Evolutionary conservation across 805 yeast genomes (phyloP).

Genomic region (Tetrapisispora taiwanensis): DNA sequence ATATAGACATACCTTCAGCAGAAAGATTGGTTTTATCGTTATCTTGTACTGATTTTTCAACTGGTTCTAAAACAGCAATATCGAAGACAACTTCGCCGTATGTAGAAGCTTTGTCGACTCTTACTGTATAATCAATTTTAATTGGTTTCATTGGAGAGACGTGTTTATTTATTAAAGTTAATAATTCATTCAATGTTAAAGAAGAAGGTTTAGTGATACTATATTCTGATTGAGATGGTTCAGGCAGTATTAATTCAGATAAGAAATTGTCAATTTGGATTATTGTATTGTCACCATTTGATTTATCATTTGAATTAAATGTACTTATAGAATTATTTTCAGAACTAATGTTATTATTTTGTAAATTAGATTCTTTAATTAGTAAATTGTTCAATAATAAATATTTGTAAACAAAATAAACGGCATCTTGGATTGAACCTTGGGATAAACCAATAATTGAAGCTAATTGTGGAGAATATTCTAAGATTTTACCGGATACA

Average conservation of each 20-base stretch:
- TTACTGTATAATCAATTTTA: conserved; percentile 59
- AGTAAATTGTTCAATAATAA: conserved; percentile 55
- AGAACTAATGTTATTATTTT: too few relatives aligned
- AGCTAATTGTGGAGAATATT: conserved; percentile 54
- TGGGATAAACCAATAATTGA: conserved; percentile 65
- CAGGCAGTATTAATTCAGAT: conserved; percentile 31
- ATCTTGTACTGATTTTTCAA: conserved; percentile 21
- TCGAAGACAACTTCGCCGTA: conserved; percentile 76
- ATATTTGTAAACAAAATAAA: conserved; percentile 73
- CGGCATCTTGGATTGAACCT: conserved; percentile 78
- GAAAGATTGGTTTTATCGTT: conserved; percentile 17
- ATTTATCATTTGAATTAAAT: conserved; percentile 7
- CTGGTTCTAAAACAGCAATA: conserved; percentile 45
- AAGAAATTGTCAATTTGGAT: conserved; percentile 43
- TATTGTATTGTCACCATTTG: conserved; percentile 41
- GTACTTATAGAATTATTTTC: conserved; percentile 4
- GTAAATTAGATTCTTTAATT: conserved; percentile 6
- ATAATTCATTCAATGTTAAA: conserved; percentile 42
- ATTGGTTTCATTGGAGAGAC: conserved; percentile 74
- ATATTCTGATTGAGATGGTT: not conserved
- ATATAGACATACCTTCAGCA: conserved; percentile 23
- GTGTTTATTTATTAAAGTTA: conserved; percentile 37
- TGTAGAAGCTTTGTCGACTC: conserved; percentile 68
- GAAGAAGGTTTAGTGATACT: conserved; percentile 7
- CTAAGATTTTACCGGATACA: conserved; percentile 52